Evolutionary conservation across 148 eudicot species (phyloP), one percentile per base, ranked within the genome.

Genomic region (Persicaria tinctoria): DNA sequence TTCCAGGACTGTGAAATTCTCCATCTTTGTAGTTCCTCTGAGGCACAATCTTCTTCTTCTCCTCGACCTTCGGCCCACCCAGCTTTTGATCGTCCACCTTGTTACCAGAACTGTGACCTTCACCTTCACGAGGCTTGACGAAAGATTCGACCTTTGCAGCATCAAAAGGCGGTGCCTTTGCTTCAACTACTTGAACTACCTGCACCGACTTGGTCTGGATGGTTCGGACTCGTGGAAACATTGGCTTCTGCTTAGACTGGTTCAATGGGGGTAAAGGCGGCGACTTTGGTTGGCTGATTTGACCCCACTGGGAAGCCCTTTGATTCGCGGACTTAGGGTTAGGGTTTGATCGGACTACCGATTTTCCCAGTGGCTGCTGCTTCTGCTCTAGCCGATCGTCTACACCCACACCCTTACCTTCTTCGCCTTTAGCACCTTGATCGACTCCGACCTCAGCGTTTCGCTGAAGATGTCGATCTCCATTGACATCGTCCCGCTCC

Each of bases 241-340:
- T 4, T 16, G 13, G 57, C 57, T 53, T 12, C 27, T 3, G 70
- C 45, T 23, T 41, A 2, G 70, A 11, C 45, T 27, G 45, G 59
- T 54, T 54, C 59, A 14, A 18, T 54, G 59, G 6, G 59, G n/a
- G 20, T 14, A 4, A 17, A 54, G 59, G 16, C 20, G 71, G 71
- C 46, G 46, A 4, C 6, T 41, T 68, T 16, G 46, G 47, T 4
- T 68, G 47, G 48, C 47, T 68, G 10, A 45, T 48, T 69, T 44
- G 72, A 17, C 41, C 27, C 72, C 50, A 44, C 1, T 18, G 50
- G 49, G 5, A 6, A 68, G 5, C 5, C 71, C 47, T 12, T 41
- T n/a, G 72, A 69, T 1, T 69, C 13, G 72, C 14, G 44, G 72
- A 17, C 23, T 16, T 69, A 69, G 72, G 72, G 72, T 69, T 69